A percentile compares a stretch with the other conserved stretches of the same genome.
Evolutionary conservation across 441 rosid species (phyloP).

Genomic region (Erodium moschatum): DNA sequence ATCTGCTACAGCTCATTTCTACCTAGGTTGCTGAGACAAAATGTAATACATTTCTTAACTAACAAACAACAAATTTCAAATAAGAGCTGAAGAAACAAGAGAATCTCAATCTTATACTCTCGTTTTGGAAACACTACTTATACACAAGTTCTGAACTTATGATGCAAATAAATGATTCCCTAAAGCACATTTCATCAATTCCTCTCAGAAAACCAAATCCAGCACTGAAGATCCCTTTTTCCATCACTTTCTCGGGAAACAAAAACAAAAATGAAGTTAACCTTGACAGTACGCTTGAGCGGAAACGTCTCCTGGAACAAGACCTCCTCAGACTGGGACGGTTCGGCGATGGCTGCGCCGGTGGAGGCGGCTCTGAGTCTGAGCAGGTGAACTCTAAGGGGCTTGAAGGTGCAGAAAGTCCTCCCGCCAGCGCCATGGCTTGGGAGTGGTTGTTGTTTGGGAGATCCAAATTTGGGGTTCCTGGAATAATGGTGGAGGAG

Average conservation of each 20-base stretch:
- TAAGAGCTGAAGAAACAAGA: background rate
- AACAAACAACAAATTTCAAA: too few species aligned
- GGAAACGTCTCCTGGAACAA: slow-evolving; percentile 50
- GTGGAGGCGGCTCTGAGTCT: slow-evolving; percentile 30
- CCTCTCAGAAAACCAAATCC: background rate
- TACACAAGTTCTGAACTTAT: too few species aligned
- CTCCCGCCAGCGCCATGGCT: background rate
- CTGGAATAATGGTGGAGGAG: background rate
- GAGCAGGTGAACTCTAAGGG: slow-evolving; percentile 20
- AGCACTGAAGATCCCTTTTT: background rate
- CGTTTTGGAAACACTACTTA: background rate
- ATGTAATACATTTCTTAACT: background rate
- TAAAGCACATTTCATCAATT: background rate
- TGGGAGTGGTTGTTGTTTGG: background rate
- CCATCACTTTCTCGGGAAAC: background rate
- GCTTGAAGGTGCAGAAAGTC: slow-evolving; percentile 19
- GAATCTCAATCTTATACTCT: background rate
- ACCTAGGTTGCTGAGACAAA: too few species aligned
- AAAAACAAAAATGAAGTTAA: slow-evolving; percentile 3
- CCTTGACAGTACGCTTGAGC: slow-evolving; percentile 52
- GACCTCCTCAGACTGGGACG: slow-evolving; percentile 31
- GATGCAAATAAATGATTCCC: background rate
- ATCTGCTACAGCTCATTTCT: background rate
- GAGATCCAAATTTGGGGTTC: background rate
- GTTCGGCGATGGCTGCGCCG: slow-evolving; percentile 38